These are phyloP conservation scores for Trypanosomatidae sp. DNA, from an alignment of 208 protist species.

Conservation along the genomic window DNA sequence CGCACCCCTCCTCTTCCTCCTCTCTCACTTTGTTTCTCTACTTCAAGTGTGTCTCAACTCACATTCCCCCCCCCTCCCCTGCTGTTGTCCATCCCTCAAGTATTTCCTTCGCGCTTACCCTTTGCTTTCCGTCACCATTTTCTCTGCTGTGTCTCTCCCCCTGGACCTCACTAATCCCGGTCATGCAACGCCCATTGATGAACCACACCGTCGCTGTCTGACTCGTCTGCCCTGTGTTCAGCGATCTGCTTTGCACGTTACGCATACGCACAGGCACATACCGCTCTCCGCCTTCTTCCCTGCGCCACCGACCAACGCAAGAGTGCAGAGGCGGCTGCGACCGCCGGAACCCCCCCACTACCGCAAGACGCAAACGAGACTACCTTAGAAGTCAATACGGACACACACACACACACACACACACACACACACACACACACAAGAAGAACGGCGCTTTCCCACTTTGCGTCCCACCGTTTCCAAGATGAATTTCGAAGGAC, in stretches of 20 bases:
- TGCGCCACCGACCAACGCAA: not conserved
- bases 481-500: slow-evolving; percentile 34
- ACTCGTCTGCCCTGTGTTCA: not conserved
- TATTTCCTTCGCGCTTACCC: not conserved
- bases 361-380: not conserved
- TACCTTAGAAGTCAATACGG: not conserved
- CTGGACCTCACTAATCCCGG: not conserved
- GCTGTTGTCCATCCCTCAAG: no score
- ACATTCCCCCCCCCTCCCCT: no score
- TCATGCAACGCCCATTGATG: not conserved
- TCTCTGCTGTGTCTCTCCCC: not conserved
- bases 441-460: not conserved
- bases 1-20: not conserved
- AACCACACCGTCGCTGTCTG: not conserved
- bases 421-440: not conserved
- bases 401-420: no score
- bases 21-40: no score
- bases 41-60: no score
- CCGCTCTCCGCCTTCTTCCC: not conserved
- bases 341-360: no score
- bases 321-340: not conserved
- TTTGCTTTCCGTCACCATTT: not conserved
- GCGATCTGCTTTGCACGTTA: not conserved
- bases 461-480: not conserved
- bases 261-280: not conserved